Percentiles rank a stretch among this genome's conserved stretches.
These are phyloP conservation scores for Lachnellula subtilissima DNA, from an alignment of 2,329 filamentous ascomycete genomes.

Conservation along the genomic window DNA sequence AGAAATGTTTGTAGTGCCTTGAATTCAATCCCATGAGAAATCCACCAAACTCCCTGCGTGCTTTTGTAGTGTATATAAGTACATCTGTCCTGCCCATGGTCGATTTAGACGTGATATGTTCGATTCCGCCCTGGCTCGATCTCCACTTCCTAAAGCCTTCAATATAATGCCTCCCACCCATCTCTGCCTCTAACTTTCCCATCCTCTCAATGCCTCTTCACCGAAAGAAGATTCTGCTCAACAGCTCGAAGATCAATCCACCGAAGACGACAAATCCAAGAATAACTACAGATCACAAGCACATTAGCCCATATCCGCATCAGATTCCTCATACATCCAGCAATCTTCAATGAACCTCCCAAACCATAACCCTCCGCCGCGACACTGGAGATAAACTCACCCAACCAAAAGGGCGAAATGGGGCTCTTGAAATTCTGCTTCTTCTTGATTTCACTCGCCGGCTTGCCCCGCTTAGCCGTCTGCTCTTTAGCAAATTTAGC, in stretches of 20 bases:
- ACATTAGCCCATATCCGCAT: background rate
- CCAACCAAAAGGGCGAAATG: constrained; percentile 60
- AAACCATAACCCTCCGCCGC: background rate
- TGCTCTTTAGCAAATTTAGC: constrained; percentile 71
- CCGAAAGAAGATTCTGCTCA: constrained; percentile 32
- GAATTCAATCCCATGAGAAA: background rate
- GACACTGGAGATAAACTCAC: constrained; percentile 38
- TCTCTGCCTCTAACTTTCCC: too few species aligned
- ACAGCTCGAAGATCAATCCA: constrained; percentile 34
- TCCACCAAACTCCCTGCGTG: background rate
- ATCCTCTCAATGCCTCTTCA: constrained; percentile 6
- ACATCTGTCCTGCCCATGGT: background rate
- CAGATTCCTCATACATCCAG: too few species aligned
- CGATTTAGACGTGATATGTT: background rate
- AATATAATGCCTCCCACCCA: background rate
- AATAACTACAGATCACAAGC: constrained; percentile 16
- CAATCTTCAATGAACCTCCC: background rate
- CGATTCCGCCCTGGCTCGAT: background rate
- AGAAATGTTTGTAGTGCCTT: background rate
- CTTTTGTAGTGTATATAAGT: background rate
- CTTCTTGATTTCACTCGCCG: constrained; percentile 60
- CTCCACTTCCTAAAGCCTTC: background rate
- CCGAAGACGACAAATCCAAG: constrained; percentile 33
- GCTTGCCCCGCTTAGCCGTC: constrained; percentile 70
- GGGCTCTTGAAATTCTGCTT: constrained; percentile 45